A percentile compares a stretch with the other conserved stretches of the same genome.
phyloP scores from a whole-genome alignment of 2,329 filamentous ascomycete genomes.

The Alternaria brassicae region DNA sequence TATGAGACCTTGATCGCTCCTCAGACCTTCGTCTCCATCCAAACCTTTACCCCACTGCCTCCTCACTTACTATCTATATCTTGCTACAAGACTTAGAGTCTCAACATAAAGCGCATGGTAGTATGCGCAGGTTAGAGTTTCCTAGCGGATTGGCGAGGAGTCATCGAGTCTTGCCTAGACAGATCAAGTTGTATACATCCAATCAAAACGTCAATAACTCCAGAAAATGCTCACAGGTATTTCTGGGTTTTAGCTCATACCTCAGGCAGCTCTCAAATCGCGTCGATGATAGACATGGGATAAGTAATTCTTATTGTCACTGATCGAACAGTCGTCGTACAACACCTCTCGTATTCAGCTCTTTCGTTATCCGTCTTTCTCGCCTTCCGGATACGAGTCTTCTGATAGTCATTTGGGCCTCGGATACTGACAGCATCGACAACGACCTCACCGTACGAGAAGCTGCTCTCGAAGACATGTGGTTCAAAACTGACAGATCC shows the following conservation, averaged over 20 bases:
- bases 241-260: not conserved
- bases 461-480: constrained; percentile 41
- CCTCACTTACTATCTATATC: not conserved
- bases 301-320: not conserved
- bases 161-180: not conserved
- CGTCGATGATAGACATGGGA: not conserved
- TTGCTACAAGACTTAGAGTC: not conserved
- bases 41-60: not conserved
- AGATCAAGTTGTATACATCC: not conserved
- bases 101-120: not conserved
- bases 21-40: not conserved
- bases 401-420: constrained; percentile 55
- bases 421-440: constrained; percentile 58
- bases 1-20: not conserved
- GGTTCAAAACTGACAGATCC: constrained; percentile 60
- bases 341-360: not conserved
- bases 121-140: not conserved
- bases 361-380: not conserved
- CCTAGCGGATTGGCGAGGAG: not conserved
- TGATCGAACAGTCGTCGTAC: not conserved
- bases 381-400: constrained; percentile 38
- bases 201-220: not conserved
- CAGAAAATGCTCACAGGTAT: not conserved
- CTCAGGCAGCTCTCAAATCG: not conserved
- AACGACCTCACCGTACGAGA: constrained; percentile 45